phyloP scores from a whole-genome alignment of 2,329 filamentous ascomycete species.

The Paracoccidioides lutzii region DNA sequence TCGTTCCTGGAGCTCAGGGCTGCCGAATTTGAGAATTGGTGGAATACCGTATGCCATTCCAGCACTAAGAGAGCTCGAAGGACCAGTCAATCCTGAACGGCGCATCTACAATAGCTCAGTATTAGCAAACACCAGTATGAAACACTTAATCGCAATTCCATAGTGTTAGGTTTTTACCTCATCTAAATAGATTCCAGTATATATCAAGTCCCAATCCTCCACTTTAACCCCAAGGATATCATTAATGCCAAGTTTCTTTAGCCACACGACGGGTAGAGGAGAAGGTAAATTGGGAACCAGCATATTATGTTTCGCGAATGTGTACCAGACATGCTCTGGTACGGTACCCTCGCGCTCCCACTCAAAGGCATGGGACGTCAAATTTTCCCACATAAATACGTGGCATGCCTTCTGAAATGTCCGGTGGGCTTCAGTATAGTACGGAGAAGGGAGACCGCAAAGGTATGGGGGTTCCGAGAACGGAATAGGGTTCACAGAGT shows the following conservation, averaged over 20 bases:
- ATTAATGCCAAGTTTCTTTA: slow-evolving; percentile 52
- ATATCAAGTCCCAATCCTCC: slow-evolving; percentile 62
- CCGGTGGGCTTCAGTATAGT: slow-evolving; percentile 54
- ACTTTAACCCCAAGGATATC: slow-evolving; percentile 55
- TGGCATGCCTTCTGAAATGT: slow-evolving; percentile 56
- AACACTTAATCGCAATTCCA: slow-evolving; percentile 40
- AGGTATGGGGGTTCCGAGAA: slow-evolving; percentile 65
- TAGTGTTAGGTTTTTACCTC: slow-evolving; percentile 35
- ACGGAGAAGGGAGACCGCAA: slow-evolving; percentile 55
- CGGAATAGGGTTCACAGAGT: slow-evolving; percentile 37
- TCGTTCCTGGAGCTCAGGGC: slow-evolving; percentile 46
- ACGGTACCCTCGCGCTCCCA: slow-evolving; percentile 57
- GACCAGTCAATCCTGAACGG: slow-evolving; percentile 52
- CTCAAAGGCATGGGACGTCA: slow-evolving; percentile 50
- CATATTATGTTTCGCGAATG: slow-evolving; percentile 55
- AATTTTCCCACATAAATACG: slow-evolving; percentile 50
- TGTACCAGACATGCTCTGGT: slow-evolving; percentile 50
- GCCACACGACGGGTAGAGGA: slow-evolving; percentile 54
- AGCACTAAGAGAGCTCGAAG: slow-evolving; percentile 51
- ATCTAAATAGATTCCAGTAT: slow-evolving; percentile 57
- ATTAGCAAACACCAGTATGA: background rate
- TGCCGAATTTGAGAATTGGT: slow-evolving; percentile 57
- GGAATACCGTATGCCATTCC: slow-evolving; percentile 63
- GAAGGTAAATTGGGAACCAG: slow-evolving; percentile 57
- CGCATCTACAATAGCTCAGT: slow-evolving; percentile 38